Base-by-base conservation (phyloP, 2,329 filamentous ascomycete genomes). In the Davidsoniella eucalypti region DNA sequence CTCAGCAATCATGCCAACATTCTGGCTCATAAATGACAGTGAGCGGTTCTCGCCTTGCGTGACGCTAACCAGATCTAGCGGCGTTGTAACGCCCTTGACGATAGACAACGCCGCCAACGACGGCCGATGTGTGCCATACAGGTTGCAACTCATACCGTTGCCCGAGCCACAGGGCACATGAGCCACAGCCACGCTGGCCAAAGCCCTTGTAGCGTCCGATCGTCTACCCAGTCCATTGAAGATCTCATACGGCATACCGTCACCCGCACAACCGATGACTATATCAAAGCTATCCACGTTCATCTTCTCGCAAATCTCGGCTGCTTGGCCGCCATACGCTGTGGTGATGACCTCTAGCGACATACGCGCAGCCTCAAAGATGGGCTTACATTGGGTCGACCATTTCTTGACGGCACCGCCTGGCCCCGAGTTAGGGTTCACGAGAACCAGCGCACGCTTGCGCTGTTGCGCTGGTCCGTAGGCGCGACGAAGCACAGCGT, bases 141-240 rank as follows among this genome's bases (percentile, higher is more conserved):
- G 67, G 63, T 95, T 96, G 67, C 83, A 81, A 55, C 85, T 84
- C 79, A 96, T 84, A 18, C 86, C 92, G 63, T 98, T 98, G 5
- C 92, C 92, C 46, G 85, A 92, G 12, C 92, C 92, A 60, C 88
- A 94, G 1, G 92, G 92, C 36, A 98, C 72, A 60, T 94, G 86
- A 18, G 80, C 82, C 2, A 98, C 79, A 1, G 92, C 85, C 12
- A 96, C 67, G 58, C 81, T 84, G 18, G 71, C 67, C 54, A 98
- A 67, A 0, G 90, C 92, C 50, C 73, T 73, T 29, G 72, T 69
- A 17, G 87, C 87, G 64, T 95, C 84, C 4, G 72, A 61, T 38
- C 87, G 80, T 64, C 78, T 82, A 12, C 77, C 87, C 29, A 98
- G 67, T 0, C 92, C 92, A 61, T 98, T 96, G 69, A 95, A 94